phyloP scores from a whole-genome alignment of 495 filamentous ascomycete genomes.

The Podospora comata region DNA sequence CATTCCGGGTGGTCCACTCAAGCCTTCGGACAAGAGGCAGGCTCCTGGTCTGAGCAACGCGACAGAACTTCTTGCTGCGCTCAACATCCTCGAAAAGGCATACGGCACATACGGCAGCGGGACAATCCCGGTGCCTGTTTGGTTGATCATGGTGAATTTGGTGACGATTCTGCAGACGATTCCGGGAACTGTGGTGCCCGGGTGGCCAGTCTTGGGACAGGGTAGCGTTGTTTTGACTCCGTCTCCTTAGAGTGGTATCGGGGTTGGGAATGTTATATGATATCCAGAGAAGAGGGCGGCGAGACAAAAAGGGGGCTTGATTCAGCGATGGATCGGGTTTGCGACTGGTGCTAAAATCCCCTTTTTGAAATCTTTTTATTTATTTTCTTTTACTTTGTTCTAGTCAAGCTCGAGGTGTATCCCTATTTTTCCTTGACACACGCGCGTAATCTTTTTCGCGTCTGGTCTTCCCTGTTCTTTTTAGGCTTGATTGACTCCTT shows the following conservation, averaged over 20 bases:
- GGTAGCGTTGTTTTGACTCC: slow-evolving; percentile 20
- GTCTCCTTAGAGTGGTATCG: slow-evolving; percentile 40
- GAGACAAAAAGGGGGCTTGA: neutral
- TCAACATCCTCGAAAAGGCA: slow-evolving; percentile 21
- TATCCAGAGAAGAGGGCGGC: neutral
- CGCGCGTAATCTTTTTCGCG: neutral
- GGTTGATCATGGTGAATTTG: slow-evolving; percentile 22
- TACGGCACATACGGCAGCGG: slow-evolving; percentile 22
- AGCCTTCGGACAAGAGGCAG: slow-evolving; percentile 12
- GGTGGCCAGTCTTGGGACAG: slow-evolving; percentile 26
- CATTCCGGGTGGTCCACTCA: slow-evolving; percentile 26
- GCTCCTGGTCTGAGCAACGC: slow-evolving; percentile 11
- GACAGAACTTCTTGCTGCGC: slow-evolving; percentile 18
- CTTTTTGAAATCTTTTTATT: slow-evolving; percentile 11
- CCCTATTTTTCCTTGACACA: slow-evolving; percentile 3
- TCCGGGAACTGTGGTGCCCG: slow-evolving; percentile 18
- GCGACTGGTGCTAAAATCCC: neutral
- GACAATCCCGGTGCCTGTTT: slow-evolving; percentile 23
- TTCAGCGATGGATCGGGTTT: slow-evolving; percentile 6
- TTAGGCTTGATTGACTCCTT: slow-evolving; percentile 4
- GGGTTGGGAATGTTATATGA: slow-evolving; percentile 14
- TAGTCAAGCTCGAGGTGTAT: neutral
- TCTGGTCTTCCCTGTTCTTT: neutral
- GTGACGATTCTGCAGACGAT: slow-evolving; percentile 23
- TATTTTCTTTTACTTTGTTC: slow-evolving; percentile 11